phyloP scores from a whole-genome alignment of 768 basidiomycete genomes.

The Rhizopogon roseolus region DNA sequence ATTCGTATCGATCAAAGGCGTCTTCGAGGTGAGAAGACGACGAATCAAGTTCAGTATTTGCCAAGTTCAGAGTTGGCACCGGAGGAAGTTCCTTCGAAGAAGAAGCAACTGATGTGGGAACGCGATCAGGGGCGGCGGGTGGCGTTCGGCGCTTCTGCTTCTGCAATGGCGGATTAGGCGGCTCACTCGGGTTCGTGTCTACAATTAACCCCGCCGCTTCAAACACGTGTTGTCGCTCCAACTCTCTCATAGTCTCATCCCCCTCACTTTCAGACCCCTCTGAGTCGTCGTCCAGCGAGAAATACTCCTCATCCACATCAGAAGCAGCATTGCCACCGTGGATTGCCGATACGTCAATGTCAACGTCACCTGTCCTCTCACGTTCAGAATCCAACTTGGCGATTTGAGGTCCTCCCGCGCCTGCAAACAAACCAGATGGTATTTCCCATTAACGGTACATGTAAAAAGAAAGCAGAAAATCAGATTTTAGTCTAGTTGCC shows the following conservation, averaged over 20 bases:
- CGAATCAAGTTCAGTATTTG: slow-evolving; percentile 27
- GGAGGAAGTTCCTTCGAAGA: slow-evolving; percentile 52
- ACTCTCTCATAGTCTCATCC: slow-evolving; percentile 57
- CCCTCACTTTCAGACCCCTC: slow-evolving; percentile 26
- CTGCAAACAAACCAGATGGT: slow-evolving; percentile 3
- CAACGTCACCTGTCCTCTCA: not conserved
- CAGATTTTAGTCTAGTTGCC: slow-evolving; percentile 78
- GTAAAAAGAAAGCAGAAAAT: slow-evolving; percentile 48
- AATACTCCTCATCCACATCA: slow-evolving; percentile 30
- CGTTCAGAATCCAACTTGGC: not conserved
- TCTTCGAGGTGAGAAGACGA: slow-evolving; percentile 56
- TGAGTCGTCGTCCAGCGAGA: slow-evolving; percentile 22
- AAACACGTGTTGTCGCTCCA: slow-evolving; percentile 78
- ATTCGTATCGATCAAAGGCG: slow-evolving; percentile 86
- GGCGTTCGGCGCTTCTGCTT: slow-evolving; percentile 22
- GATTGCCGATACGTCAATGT: not conserved
- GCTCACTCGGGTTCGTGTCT: slow-evolving; percentile 43
- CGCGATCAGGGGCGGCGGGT: slow-evolving; percentile 16
- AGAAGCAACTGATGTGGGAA: slow-evolving; percentile 8
- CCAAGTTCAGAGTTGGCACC: slow-evolving; percentile 32
- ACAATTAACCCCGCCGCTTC: slow-evolving; percentile 85
- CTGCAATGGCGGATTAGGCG: slow-evolving; percentile 30
- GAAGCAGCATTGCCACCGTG: slow-evolving; percentile 22
- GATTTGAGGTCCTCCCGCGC: not conserved
- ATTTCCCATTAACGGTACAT: slow-evolving; percentile 22